Percentiles rank a stretch among this genome's conserved stretches.
phyloP scores from a whole-genome alignment of 179 eudicot species.

The Gypsophila paniculata region DNA sequence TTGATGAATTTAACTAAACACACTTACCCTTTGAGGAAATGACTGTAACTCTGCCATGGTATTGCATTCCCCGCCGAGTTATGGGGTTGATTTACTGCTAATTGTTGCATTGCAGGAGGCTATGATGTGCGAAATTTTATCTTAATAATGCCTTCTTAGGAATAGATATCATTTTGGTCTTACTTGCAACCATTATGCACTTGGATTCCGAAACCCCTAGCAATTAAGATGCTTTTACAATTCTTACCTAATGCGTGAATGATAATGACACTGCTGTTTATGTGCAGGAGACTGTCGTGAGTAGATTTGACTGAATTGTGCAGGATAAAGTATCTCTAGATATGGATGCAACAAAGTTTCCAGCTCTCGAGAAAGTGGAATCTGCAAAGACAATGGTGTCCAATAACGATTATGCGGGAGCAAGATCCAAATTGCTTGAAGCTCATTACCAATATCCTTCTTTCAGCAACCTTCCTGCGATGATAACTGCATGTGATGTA shows the following conservation, averaged over 20 bases:
- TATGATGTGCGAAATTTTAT: too few relatives aligned
- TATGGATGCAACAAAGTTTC: constrained; percentile 23
- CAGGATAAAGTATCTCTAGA: constrained; percentile 18
- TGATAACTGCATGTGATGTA: constrained; percentile 30
- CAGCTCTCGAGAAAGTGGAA: constrained; percentile 24
- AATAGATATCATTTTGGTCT: too few relatives aligned
- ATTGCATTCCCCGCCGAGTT: too few relatives aligned
- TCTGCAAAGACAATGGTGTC: constrained; percentile 32
- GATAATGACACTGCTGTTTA: background rate
- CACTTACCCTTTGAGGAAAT: too few relatives aligned
- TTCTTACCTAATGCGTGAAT: background rate
- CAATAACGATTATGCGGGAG: constrained; percentile 27
- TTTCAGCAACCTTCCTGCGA: constrained; percentile 12
- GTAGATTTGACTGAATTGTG: background rate
- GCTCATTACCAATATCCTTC: constrained; percentile 25
- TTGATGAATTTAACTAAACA: background rate
- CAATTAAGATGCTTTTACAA: background rate
- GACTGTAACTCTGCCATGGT: too few relatives aligned
- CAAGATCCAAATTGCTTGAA: constrained; percentile 35
- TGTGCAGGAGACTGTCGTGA: background rate
- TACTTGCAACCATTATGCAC: too few relatives aligned
- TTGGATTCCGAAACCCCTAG: background rate
- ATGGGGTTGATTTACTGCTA: too few relatives aligned
- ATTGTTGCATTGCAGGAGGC: too few relatives aligned
- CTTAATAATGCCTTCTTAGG: too few relatives aligned